Evolutionary conservation across 495 filamentous ascomycete genomes (phyloP), one percentile per base, ranked within the genome.

Genomic region (Penicillium argentinense): DNA sequence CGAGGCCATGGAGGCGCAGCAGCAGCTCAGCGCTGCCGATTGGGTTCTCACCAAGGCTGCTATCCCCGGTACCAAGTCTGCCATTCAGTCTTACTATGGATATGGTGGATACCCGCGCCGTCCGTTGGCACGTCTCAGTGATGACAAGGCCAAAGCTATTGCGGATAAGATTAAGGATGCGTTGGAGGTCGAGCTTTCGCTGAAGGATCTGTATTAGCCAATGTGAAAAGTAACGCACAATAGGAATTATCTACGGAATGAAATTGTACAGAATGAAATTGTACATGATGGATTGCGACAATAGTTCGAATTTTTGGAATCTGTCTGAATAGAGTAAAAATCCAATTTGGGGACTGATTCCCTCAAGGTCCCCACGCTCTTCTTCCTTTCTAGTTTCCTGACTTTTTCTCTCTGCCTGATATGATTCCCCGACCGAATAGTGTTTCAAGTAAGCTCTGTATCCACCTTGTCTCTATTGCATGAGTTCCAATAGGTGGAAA

Each of bases 31-130:
- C 42, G 81, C 76, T 60, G 86, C 85, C 19, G 89, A 95, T 56
- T 95, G 89, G 89, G 82, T 89, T 27, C 72, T 95, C 24, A 92
- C 88, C 40, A 93, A 91, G 75, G 74, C 86, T 5, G 86, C 88
- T 29, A 90, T 95, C 53, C 85, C 89, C 3, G 89, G 89, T 7
- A 93, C 89, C 25, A 95, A 95, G 76, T 76, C 78, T 54, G 89
- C 88, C 16, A 86, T 95, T 49, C 84, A 92, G 72, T 79, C 70
- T 36, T 91, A 89, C 62, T 92, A 82, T 62, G 89, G 89, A 27
- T 95, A 95, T 61, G 89, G 89, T 22, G 89, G 89, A 1, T 85
- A 78, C 60, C 87, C 88, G 9, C 75, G 89, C 18, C 74, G 81
- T 38, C 89, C 89, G 44, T 73, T 95, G 53, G 83, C 79, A 67